Evolutionary conservation across 306 rosid genomes (phyloP).

Genomic region (Datisca glomerata): DNA sequence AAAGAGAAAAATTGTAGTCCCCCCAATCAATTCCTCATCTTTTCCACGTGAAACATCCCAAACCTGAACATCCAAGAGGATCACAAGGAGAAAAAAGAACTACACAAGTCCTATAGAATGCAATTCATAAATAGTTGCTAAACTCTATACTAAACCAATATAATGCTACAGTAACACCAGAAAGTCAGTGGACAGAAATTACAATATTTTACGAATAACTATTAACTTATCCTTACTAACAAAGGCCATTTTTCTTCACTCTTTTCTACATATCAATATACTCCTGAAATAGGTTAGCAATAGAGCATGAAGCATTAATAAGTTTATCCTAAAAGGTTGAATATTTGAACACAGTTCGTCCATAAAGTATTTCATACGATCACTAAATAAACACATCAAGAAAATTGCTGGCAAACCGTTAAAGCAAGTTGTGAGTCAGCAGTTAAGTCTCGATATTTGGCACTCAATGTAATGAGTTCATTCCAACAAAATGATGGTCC

Average conservation of each 20-base stretch:
- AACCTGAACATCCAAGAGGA: conserved; percentile 36
- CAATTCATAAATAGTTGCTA: too few relatives aligned
- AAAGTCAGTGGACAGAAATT: too few relatives aligned
- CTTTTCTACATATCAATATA: too few relatives aligned
- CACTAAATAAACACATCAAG: conserved; percentile 6
- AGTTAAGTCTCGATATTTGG: conserved; percentile 87
- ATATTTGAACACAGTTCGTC: too few relatives aligned
- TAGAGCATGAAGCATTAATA: too few relatives aligned
- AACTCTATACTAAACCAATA: too few relatives aligned
- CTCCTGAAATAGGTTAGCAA: too few relatives aligned
- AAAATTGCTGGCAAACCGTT: conserved; percentile 45
- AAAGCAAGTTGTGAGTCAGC: conserved; percentile 82
- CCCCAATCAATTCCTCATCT: conserved; percentile 86
- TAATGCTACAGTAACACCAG: too few relatives aligned
- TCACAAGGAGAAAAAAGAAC: conserved; percentile 1
- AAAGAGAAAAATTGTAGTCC: conserved; percentile 87
- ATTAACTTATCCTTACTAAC: too few relatives aligned
- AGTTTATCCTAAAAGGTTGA: too few relatives aligned
- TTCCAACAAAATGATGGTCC: conserved; percentile 78
- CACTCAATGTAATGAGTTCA: conserved; percentile 71
- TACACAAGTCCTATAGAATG: background rate
- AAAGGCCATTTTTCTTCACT: too few relatives aligned
- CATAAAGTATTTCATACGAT: background rate
- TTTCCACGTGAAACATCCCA: conserved; percentile 91
- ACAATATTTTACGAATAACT: too few relatives aligned